Conservation (phyloP, 805 yeast genomes). For the Ogataea henricii region DNA sequence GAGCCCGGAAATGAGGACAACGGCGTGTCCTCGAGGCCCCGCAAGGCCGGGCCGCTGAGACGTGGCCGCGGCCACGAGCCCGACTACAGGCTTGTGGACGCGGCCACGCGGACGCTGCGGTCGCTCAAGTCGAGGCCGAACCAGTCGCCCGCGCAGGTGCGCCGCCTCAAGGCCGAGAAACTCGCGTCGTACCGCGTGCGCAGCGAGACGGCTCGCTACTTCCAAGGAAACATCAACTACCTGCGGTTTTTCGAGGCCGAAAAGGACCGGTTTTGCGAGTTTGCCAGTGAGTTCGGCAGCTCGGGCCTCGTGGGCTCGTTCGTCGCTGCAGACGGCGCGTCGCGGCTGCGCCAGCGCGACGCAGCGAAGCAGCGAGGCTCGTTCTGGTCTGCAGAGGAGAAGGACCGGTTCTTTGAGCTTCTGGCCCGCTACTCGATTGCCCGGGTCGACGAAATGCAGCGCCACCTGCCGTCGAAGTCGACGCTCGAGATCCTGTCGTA, state of each 20-base stretch:
- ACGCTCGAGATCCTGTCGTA: conserved; percentile 46
- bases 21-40: not conserved
- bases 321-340: conserved; percentile 16
- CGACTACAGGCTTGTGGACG: not conserved
- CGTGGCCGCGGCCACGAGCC: not conserved
- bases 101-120: conserved; percentile 3
- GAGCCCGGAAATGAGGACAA: not conserved
- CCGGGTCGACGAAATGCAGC: conserved; percentile 42
- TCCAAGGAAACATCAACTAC: conserved; percentile 28
- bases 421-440: conserved; percentile 53
- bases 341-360: conserved; percentile 9
- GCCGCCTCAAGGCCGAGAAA: conserved; percentile 6
- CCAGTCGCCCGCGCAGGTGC: not conserved
- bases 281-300: conserved; percentile 14
- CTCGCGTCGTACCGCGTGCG: conserved; percentile 16
- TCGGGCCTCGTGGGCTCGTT: conserved; percentile 22
- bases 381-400: conserved; percentile 50
- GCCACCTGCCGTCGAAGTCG: conserved; percentile 44
- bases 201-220: conserved; percentile 16
- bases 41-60: not conserved
- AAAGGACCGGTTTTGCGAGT: conserved; percentile 10
- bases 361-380: conserved; percentile 34
- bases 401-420: conserved; percentile 51
- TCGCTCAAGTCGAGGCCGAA: conserved; percentile 4
- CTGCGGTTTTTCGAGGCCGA: conserved; percentile 16